Evolutionary conservation across 78 protist genomes (phyloP), one percentile per base, ranked within the genome.

Genomic region (Guillardia theta): DNA sequence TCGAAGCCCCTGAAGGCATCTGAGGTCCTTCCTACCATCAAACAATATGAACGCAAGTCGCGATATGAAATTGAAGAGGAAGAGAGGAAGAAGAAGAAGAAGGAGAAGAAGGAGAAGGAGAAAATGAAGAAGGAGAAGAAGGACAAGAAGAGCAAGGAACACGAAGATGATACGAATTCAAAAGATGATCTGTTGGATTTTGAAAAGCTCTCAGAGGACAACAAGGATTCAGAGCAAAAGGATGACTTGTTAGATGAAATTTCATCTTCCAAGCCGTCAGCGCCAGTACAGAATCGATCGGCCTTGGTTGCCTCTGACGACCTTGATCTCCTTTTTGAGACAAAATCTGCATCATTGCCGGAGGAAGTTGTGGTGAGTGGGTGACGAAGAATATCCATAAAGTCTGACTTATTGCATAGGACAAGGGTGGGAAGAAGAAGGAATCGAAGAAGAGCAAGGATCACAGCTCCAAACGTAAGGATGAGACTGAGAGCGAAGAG

Each of bases 11-110:
- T 70, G 47, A 70, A 70, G 44, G 22, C 9, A 27, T 3, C 4
- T 43, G 87, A 70, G 87, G 87, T 70, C 50, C 88, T 77, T 41
- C 88, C 88, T 22, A 77, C 88, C 88, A 78, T 78, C 45, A 78
- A 36, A 27, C 43, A 19, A 50, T 78, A 78, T 8, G 90, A 78
- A 50, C 90, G 90, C 48, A 78, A 78, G 48, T n/a, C 44, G 24
- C 90, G 90, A 5, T 78, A 78, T 48, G 90, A 78, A 30, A 30
- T 78, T 4, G 90, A 78, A 30, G 90, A 78, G 48, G 90, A 78
- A 50, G 24, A 24, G 90, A 46, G 90, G n/a, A 70, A 70, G 90
- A 46, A 43, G 53, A 78, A 78, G 90, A 18, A 18, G 43, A 18
- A 43, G 90, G 39, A 43, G 43, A 43, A 78, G 33, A 78, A 78